Evolutionary conservation across 2,329 filamentous ascomycete species (phyloP).

Genomic region (Fusarium sp.): DNA sequence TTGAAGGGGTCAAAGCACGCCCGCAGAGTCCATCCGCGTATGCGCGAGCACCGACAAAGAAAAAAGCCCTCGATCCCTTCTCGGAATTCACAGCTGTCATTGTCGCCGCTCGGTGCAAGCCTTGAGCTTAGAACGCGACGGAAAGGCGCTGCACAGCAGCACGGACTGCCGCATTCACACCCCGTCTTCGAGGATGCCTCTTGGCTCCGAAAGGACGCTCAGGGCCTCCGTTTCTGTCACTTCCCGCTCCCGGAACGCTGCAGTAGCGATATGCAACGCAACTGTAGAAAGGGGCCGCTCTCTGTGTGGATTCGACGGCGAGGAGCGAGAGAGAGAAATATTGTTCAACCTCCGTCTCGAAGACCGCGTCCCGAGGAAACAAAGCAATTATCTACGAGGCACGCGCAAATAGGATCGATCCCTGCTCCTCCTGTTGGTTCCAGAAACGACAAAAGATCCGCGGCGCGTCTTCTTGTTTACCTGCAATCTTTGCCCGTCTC

Average conservation of each 20-base stretch:
- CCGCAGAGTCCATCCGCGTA: neutral
- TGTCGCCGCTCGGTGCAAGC: slow-evolving; percentile 30
- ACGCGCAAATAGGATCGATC: neutral
- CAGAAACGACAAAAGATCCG: slow-evolving; percentile 4
- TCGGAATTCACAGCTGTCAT: slow-evolving; percentile 15
- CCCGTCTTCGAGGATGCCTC: slow-evolving; percentile 20
- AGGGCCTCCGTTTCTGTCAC: slow-evolving; percentile 35
- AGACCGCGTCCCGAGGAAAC: neutral
- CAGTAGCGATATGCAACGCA: slow-evolving; percentile 40
- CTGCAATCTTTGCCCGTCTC: slow-evolving; percentile 4
- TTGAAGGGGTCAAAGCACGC: slow-evolving; percentile 24
- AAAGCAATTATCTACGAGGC: slow-evolving; percentile 7
- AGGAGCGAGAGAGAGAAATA: neutral
- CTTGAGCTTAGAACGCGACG: slow-evolving; percentile 14
- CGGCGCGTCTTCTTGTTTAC: slow-evolving; percentile 13
- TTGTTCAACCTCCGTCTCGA: slow-evolving; percentile 2
- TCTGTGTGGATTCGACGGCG: neutral
- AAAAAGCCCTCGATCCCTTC: slow-evolving; percentile 20
- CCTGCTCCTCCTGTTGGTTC: neutral
- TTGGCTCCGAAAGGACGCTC: slow-evolving; percentile 22
- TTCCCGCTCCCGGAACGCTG: slow-evolving; percentile 37
- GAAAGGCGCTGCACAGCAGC: slow-evolving; percentile 21
- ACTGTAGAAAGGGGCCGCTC: slow-evolving; percentile 32
- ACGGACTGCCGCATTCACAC: slow-evolving; percentile 26
- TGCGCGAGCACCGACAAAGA: slow-evolving; percentile 1